Evolutionary conservation across 495 filamentous ascomycete species (phyloP), one percentile per base, ranked within the genome.

Genomic region (Penicillium dipodomyicola): DNA sequence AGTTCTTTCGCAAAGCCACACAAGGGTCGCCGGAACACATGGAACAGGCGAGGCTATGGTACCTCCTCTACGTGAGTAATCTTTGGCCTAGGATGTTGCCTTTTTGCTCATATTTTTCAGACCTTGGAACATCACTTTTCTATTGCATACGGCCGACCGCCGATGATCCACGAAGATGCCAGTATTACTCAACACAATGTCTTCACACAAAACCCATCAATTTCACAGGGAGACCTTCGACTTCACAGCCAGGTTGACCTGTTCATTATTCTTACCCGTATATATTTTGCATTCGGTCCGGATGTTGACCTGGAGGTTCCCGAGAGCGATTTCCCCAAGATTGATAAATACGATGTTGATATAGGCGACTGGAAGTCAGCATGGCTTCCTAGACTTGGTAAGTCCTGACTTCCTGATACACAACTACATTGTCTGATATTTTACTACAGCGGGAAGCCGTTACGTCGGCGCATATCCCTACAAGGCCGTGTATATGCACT

Each of bases 261-360:
- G 33, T 84, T 86, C 63, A 79, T 79, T 22, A 78, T 84, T 49
- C 72, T 86, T 30, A 83, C 80, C 22, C 72, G 76, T 32, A 79
- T 82, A 46, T 83, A 83, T 56, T 74, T 84, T 56, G 69, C 74
- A 35, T 84, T 84, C 57, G 82, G 82, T n/a, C 76, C 80, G 3
- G 82, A 85, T 65, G 71, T 79, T 5, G 82, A 83, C 22, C 61
- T 81, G 25, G 76, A 77, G 47, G 76, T 84, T 20, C 71, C 74
- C 20, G 75, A 78, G 52, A 73, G 69, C 49, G 73, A 78, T 42
- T 75, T 75, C 30, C 64, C 73, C 11, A 70, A 61, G 41, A 77
- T 79, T 20, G 74, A 79, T 49, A 60, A 70, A 40, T 80, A 73
- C 47, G 75, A 79, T 45, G 39, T 63, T 23, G 76, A 78, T 45